Conservation (phyloP, 768 basidiomycete species). For the Scleroderma bovista region DNA sequence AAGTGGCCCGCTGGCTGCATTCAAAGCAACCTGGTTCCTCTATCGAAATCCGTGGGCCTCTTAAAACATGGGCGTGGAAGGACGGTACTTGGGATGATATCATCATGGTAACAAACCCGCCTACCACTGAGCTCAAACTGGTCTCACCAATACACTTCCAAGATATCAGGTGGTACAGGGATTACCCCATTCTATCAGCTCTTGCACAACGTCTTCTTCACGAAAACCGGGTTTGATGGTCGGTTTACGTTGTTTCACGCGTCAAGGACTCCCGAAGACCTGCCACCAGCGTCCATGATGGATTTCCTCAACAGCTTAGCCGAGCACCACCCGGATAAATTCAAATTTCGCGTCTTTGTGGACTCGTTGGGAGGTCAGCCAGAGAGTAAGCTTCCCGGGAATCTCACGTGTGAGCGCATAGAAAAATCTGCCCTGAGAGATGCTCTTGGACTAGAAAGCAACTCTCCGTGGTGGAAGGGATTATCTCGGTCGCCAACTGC, state of each 20-base stretch:
- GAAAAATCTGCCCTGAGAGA: constrained; percentile 42
- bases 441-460: constrained; percentile 30
- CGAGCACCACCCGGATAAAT: constrained; percentile 44
- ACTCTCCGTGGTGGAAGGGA: constrained; percentile 26
- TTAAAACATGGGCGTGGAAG: constrained; percentile 57
- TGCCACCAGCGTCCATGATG: constrained; percentile 64
- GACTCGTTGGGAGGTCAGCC: constrained; percentile 34
- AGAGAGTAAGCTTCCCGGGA: constrained; percentile 11
- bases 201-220: constrained; percentile 47
- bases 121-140: neutral
- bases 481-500: constrained; percentile 13
- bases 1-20: constrained; percentile 82
- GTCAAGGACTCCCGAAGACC: constrained; percentile 52
- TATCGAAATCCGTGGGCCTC: constrained; percentile 73
- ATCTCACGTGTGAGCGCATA: constrained; percentile 49
- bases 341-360: constrained; percentile 59
- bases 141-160: neutral
- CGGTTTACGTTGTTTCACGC: constrained; percentile 72
- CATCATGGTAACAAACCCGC: constrained; percentile 51
- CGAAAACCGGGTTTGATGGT: constrained; percentile 31
- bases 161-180: constrained; percentile 88
- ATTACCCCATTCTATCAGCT: constrained; percentile 84
- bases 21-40: constrained; percentile 58
- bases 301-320: constrained; percentile 47
- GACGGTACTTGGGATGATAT: constrained; percentile 72